phyloP scores from a whole-genome alignment of 139 green algal genomes.

The Micractinium conductrix region DNA sequence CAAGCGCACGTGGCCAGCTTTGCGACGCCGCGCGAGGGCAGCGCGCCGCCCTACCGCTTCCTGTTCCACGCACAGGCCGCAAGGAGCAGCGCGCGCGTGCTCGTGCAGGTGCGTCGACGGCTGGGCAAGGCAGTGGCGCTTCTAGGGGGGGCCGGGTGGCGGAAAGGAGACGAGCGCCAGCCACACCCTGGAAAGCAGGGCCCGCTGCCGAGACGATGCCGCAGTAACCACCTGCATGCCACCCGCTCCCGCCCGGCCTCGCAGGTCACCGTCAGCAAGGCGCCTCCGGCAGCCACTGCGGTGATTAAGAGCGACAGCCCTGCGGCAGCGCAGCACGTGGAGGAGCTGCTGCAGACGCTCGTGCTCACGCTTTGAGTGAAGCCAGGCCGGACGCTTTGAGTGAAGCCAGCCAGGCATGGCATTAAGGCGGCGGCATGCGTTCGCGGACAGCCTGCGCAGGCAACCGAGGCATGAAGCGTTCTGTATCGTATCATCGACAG shows the following conservation, averaged over 20 bases:
- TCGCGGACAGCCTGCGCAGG: too few species aligned
- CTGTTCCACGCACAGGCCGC: constrained; percentile 40
- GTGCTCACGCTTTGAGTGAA: constrained; percentile 37
- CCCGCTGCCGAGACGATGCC: too few species aligned
- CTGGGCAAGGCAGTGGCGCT: too few species aligned
- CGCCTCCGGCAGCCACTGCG: background rate
- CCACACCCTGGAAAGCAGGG: too few species aligned
- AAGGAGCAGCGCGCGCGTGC: constrained; percentile 1
- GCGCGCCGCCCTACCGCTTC: constrained; percentile 28
- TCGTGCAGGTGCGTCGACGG: constrained; percentile 25
- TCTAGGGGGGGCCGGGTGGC: too few species aligned
- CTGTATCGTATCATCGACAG: too few species aligned
- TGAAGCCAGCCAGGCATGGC: too few species aligned
- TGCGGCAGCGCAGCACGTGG: constrained; percentile 16
- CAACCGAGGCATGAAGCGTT: too few species aligned
- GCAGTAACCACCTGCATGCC: background rate
- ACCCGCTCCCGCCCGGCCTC: background rate
- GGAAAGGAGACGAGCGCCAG: too few species aligned
- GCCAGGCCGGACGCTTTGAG: too few species aligned
- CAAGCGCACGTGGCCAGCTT: constrained; percentile 45
- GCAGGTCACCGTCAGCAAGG: constrained; percentile 26
- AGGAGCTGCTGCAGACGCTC: constrained; percentile 38
- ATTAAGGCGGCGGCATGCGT: too few species aligned
- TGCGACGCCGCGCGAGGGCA: constrained; percentile 35
- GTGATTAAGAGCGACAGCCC: constrained; percentile 24